phyloP scores from a whole-genome alignment of 1,284 basidiomycete species.

The Rhodofomes roseus region DNA sequence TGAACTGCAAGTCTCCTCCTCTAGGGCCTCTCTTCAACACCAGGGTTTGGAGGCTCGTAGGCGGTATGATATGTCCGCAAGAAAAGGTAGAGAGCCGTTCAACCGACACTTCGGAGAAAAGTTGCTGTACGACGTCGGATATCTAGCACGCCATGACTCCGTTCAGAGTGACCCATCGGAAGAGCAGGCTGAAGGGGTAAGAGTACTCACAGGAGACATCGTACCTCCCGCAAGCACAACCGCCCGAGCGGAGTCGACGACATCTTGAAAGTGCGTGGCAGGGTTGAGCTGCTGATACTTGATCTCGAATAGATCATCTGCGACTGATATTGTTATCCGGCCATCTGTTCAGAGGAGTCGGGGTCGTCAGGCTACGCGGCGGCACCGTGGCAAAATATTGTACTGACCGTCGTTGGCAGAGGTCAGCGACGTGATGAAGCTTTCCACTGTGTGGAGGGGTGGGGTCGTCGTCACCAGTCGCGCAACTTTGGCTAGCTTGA shows the following conservation, averaged over 20 bases:
- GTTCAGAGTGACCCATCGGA: too few species aligned
- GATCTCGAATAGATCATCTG: conserved; percentile 56
- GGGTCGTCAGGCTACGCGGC: neutral
- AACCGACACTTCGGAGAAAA: conserved; percentile 68
- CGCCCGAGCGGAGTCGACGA: conserved; percentile 77
- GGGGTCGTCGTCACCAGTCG: conserved; percentile 47
- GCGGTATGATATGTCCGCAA: conserved; percentile 91
- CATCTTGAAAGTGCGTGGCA: conserved; percentile 78
- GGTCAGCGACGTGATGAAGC: conserved; percentile 81
- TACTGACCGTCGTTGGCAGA: conserved; percentile 74
- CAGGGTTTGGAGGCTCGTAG: conserved; percentile 74
- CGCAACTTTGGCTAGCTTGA: conserved; percentile 29
- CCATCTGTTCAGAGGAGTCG: conserved; percentile 45
- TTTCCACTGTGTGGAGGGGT: conserved; percentile 81
- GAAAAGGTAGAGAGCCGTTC: conserved; percentile 78
- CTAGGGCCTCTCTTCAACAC: conserved; percentile 79
- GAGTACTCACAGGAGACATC: conserved; percentile 83
- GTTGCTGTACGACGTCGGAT: conserved; percentile 82
- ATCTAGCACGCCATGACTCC: conserved; percentile 49
- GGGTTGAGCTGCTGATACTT: conserved; percentile 97
- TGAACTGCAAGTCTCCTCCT: conserved; percentile 80
- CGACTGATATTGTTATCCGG: conserved; percentile 52
- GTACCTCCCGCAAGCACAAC: conserved; percentile 94
- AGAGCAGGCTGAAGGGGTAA: neutral
- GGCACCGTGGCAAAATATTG: neutral